Percentiles rank a stretch among this genome's conserved stretches.
These are phyloP conservation scores for Staphylotrichum longicolle DNA, from an alignment of 495 filamentous ascomycete genomes.

Conservation along the genomic window DNA sequence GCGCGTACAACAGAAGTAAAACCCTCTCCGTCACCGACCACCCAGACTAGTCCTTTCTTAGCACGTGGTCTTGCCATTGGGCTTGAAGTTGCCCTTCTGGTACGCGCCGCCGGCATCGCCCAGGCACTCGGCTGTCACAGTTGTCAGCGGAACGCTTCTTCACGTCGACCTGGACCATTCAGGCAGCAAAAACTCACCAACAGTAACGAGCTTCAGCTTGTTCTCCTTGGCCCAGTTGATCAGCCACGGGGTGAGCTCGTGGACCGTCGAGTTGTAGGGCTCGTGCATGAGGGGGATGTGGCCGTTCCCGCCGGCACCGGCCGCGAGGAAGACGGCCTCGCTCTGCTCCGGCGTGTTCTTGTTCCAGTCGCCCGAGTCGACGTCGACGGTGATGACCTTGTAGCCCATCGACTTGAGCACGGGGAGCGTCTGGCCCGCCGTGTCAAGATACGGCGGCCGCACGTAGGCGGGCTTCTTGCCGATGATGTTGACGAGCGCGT, in stretches of 20 bases:
- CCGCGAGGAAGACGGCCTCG: constrained; percentile 43
- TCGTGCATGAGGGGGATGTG: constrained; percentile 59
- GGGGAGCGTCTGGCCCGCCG: constrained; percentile 43
- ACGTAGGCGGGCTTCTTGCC: constrained; percentile 54
- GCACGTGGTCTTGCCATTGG: constrained; percentile 28
- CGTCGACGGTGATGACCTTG: constrained; percentile 54
- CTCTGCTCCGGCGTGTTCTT: constrained; percentile 43
- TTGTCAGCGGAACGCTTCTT: constrained; percentile 21
- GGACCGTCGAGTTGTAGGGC: constrained; percentile 48
- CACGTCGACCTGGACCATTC: too few species aligned
- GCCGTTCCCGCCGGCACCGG: constrained; percentile 48
- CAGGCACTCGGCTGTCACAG: constrained; percentile 47
- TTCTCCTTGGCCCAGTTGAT: constrained; percentile 55
- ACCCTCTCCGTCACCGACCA: too few species aligned
- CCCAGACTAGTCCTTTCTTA: constrained; percentile 3
- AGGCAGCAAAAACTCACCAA: constrained; percentile 38
- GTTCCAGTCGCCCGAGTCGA: constrained; percentile 57
- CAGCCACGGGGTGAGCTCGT: constrained; percentile 50
- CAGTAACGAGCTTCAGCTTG: constrained; percentile 51
- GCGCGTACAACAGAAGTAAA: too few species aligned
- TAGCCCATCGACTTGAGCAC: constrained; percentile 50
- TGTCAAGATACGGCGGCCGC: constrained; percentile 53
- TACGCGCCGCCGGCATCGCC: constrained; percentile 48
- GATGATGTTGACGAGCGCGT: constrained; percentile 52
- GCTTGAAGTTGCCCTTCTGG: constrained; percentile 40